Percentiles rank a stretch among this genome's conserved stretches.
Evolutionary conservation across 306 rosid genomes (phyloP).

Genomic region (Cicer arietinum): DNA sequence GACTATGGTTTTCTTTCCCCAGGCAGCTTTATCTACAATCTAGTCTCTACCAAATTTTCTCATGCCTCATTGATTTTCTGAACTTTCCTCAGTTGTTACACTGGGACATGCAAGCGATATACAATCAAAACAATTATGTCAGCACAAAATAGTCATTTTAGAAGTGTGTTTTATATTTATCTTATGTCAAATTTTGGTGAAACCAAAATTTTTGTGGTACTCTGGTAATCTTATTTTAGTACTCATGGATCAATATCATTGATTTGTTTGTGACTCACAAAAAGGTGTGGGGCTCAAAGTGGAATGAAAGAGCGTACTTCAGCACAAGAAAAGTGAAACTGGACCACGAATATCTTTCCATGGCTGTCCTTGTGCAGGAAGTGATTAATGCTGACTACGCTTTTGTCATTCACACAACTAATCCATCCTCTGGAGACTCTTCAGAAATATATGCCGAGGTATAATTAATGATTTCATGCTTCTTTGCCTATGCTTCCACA

Average conservation of each 20-base stretch:
- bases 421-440: slow-evolving; percentile 95
- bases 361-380: slow-evolving; percentile 99
- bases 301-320: slow-evolving; percentile 98
- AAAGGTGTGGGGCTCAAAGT: slow-evolving; percentile 99
- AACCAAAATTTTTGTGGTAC: slow-evolving; percentile 13
- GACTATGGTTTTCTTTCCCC: slow-evolving; percentile 8
- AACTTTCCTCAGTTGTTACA: slow-evolving; percentile 17
- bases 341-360: slow-evolving; percentile 88
- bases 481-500: slow-evolving; percentile 30
- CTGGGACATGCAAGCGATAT: slow-evolving; percentile 24
- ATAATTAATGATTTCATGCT: slow-evolving; percentile 42
- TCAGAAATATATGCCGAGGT: slow-evolving; percentile 99
- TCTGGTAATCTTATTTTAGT: slow-evolving; percentile 28
- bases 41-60: slow-evolving; percentile 32
- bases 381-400: slow-evolving; percentile 96
- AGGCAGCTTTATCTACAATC: slow-evolving; percentile 7
- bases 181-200: slow-evolving; percentile 35
- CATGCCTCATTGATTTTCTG: slow-evolving; percentile 11
- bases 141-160: slow-evolving; percentile 21
- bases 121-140: neutral
- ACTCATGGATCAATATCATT: slow-evolving; percentile 32
- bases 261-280: slow-evolving; percentile 42
- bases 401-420: slow-evolving; percentile 94
- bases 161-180: slow-evolving; percentile 15
- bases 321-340: slow-evolving; percentile 93